Conservation (phyloP, 129 eudicot species). For the Pseudognaphalium luteoalbum region DNA sequence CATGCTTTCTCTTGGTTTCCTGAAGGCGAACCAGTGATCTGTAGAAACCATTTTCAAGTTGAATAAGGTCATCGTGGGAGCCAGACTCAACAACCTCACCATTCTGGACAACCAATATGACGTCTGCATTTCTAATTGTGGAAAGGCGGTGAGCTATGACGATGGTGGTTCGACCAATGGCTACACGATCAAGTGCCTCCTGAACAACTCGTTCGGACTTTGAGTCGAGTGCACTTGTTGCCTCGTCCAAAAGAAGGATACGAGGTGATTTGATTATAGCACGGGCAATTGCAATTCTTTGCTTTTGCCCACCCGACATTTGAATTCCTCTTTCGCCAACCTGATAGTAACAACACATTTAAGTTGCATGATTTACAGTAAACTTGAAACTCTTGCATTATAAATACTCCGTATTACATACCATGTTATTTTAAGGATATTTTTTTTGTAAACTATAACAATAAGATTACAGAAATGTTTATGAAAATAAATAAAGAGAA, state of each 20-base stretch:
- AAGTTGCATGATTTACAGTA: no score
- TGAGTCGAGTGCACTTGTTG: conserved; percentile 79
- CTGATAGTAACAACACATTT: conserved; percentile 18
- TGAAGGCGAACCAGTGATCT: conserved; percentile 56
- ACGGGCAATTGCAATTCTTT: conserved; percentile 82
- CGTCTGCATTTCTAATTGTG: conserved; percentile 65
- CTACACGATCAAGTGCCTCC: conserved; percentile 71
- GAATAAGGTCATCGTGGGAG: conserved; percentile 54
- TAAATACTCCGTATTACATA: no score
- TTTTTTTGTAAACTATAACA: no score
- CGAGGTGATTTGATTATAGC: conserved; percentile 70
- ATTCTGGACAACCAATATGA: conserved; percentile 57
- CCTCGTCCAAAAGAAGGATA: conserved; percentile 78
- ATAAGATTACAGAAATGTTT: no score
- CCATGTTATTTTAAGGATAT: no score
- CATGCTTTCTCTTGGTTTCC: conserved; percentile 36
- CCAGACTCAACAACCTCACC: conserved; percentile 69
- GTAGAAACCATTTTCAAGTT: conserved; percentile 49
- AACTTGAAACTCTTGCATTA: no score
- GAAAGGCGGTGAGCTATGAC: conserved; percentile 82
- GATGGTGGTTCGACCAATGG: conserved; percentile 70
- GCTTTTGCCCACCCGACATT: conserved; percentile 85
- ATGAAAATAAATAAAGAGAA: background rate
- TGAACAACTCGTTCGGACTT: conserved; percentile 78
- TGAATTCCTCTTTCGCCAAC: conserved; percentile 86